Conservation (phyloP, 2,329 filamentous ascomycete species). For the Cladophialophora carrionii region DNA sequence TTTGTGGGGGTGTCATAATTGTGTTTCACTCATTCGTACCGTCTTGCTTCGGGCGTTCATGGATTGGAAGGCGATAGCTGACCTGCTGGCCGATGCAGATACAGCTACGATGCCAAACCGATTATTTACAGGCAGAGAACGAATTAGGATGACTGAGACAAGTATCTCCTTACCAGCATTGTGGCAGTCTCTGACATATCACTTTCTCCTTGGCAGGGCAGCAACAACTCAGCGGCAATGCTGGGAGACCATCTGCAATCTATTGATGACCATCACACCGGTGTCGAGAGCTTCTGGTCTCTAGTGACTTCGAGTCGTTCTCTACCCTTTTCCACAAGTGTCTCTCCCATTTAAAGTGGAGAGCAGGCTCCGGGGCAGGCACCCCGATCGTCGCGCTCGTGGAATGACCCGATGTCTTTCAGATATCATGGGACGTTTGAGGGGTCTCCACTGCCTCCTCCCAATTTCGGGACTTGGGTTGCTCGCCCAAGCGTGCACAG, state of each 20-base stretch:
- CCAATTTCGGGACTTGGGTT: not conserved
- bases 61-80: constrained; percentile 28
- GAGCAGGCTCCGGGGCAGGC: not conserved
- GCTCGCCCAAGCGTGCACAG: not conserved
- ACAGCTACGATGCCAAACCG: constrained; percentile 7
- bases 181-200: constrained; percentile 27
- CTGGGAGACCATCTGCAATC: constrained; percentile 2
- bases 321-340: not conserved
- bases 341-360: not conserved
- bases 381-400: not conserved
- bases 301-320: constrained; percentile 1
- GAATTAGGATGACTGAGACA: constrained; percentile 22
- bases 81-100: constrained; percentile 31
- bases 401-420: not conserved
- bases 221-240: constrained; percentile 5
- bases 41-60: constrained; percentile 27
- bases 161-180: constrained; percentile 30
- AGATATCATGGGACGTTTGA: not conserved
- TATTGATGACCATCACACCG: not conserved
- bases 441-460: not conserved
- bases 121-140: constrained; percentile 5
- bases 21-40: constrained; percentile 17
- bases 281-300: not conserved
- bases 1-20: not conserved
- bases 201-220: constrained; percentile 22